These are phyloP conservation scores for Aspergillus felis DNA, from an alignment of 2,329 filamentous ascomycete species.

Conservation along the genomic window DNA sequence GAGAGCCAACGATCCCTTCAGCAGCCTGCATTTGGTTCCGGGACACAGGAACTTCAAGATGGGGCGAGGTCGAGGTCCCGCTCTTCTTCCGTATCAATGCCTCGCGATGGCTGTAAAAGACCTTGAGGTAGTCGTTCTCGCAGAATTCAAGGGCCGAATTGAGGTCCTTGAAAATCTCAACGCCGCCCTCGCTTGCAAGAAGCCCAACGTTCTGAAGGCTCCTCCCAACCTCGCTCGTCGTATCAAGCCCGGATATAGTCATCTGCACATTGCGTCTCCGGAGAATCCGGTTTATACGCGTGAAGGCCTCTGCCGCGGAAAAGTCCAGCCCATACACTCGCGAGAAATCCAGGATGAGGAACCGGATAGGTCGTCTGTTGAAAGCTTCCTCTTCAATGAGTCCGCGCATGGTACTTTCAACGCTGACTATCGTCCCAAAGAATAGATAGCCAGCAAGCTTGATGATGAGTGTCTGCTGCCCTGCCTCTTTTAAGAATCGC, in stretches of 20 bases:
- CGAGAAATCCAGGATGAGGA: constrained; percentile 80
- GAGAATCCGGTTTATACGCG: constrained; percentile 81
- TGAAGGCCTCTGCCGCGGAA: constrained; percentile 92
- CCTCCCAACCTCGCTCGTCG: constrained; percentile 69
- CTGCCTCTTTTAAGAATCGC: constrained; percentile 78
- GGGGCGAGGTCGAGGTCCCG: constrained; percentile 9
- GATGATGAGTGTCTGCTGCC: constrained; percentile 82
- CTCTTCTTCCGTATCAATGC: constrained; percentile 22
- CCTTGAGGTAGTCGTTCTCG: constrained; percentile 87
- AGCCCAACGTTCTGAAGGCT: constrained; percentile 82
- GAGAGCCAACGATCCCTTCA: constrained; percentile 66
- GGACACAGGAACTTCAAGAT: constrained; percentile 30
- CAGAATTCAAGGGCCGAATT: constrained; percentile 92
- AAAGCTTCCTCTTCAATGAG: constrained; percentile 83
- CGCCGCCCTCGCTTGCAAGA: constrained; percentile 67
- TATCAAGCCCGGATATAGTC: constrained; percentile 76
- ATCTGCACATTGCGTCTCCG: constrained; percentile 73
- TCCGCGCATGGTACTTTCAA: constrained; percentile 80
- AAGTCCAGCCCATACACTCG: constrained; percentile 93
- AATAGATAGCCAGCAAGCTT: constrained; percentile 96
- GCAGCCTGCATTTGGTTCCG: constrained; percentile 20
- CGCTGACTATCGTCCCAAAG: constrained; percentile 94
- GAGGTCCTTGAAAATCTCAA: constrained; percentile 79
- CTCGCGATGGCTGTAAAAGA: constrained; percentile 69
- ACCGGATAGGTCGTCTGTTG: constrained; percentile 73